Conservation (phyloP, 805 yeast species). For the Candida ipomoeae region DNA sequence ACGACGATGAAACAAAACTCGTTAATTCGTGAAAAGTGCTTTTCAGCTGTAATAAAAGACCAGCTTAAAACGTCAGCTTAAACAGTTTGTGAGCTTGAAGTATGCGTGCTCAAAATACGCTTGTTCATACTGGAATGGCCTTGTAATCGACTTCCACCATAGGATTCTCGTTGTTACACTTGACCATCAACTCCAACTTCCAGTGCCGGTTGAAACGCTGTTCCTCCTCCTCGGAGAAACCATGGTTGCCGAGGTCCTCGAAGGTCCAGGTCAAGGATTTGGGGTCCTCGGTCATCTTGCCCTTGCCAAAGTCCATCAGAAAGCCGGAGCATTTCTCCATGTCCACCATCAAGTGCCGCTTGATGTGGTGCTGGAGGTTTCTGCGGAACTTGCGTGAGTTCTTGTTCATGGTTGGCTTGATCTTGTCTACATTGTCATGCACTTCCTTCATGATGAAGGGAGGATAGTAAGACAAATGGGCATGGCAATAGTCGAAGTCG, state of each 20-base stretch:
- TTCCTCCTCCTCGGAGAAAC: slow-evolving; percentile 46
- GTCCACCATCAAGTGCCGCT: slow-evolving; percentile 65
- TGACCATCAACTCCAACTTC: slow-evolving; percentile 59
- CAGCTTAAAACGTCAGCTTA: neutral
- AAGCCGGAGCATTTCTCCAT: slow-evolving; percentile 61
- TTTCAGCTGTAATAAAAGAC: neutral
- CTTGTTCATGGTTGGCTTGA: slow-evolving; percentile 68
- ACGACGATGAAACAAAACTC: neutral
- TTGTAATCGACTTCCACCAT: slow-evolving; percentile 61
- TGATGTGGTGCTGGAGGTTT: slow-evolving; percentile 70
- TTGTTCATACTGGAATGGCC: slow-evolving; percentile 41
- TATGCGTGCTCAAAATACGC: too few species aligned
- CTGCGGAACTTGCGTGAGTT: slow-evolving; percentile 68
- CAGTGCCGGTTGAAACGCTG: slow-evolving; percentile 50
- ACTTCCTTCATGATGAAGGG: slow-evolving; percentile 67
- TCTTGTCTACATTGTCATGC: slow-evolving; percentile 65
- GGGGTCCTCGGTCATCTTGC: slow-evolving; percentile 45
- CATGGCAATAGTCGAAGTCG: slow-evolving; percentile 65
- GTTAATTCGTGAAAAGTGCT: neutral
- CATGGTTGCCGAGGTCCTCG: slow-evolving; percentile 55
- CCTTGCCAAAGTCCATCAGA: slow-evolving; percentile 46
- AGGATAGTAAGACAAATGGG: slow-evolving; percentile 64
- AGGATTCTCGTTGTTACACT: slow-evolving; percentile 64
- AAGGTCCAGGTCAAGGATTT: slow-evolving; percentile 62
- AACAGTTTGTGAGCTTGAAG: too few species aligned